Evolutionary conservation across 2,329 filamentous ascomycete genomes (phyloP).

Genomic region (Ophiostoma perfectum): DNA sequence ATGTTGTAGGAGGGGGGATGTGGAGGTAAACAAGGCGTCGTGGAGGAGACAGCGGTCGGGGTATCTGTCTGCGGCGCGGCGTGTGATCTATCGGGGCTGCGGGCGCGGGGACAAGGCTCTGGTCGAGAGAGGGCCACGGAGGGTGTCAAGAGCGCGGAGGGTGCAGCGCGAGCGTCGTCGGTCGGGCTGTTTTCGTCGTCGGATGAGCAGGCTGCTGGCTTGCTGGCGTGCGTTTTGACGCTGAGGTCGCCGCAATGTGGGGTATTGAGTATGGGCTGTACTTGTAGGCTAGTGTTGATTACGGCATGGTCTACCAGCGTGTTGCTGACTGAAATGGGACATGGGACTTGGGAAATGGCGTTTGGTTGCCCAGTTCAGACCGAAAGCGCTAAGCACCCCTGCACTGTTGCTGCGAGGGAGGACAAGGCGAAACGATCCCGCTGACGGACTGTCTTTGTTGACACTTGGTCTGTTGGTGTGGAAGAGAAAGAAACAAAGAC

Average conservation of each 20-base stretch:
- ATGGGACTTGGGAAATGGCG: not conserved
- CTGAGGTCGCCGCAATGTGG: slow-evolving; percentile 22
- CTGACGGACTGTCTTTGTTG: not conserved
- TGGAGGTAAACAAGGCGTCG: slow-evolving; percentile 10
- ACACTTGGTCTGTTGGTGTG: not conserved
- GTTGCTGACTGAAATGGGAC: slow-evolving; percentile 10
- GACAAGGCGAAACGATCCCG: not conserved
- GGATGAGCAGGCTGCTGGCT: slow-evolving; percentile 14
- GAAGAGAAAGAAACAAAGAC: not conserved
- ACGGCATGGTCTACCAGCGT: not conserved
- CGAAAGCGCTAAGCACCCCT: slow-evolving; percentile 21
- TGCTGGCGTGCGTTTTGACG: slow-evolving; percentile 12
- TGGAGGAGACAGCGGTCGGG: not conserved
- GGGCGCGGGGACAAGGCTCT: not conserved
- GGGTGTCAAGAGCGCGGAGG: not conserved
- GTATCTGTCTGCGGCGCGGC: not conserved
- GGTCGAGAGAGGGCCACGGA: not conserved
- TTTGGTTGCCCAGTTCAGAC: slow-evolving; percentile 15
- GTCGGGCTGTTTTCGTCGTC: slow-evolving; percentile 19
- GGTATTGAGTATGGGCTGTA: slow-evolving; percentile 15
- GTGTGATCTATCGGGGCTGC: not conserved
- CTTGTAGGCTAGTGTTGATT: slow-evolving; percentile 7
- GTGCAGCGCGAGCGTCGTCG: not conserved
- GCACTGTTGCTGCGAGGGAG: slow-evolving; percentile 11
- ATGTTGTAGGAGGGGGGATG: not conserved